Conservation (phyloP, 306 rosid genomes). For the Sindora glabra region DNA sequence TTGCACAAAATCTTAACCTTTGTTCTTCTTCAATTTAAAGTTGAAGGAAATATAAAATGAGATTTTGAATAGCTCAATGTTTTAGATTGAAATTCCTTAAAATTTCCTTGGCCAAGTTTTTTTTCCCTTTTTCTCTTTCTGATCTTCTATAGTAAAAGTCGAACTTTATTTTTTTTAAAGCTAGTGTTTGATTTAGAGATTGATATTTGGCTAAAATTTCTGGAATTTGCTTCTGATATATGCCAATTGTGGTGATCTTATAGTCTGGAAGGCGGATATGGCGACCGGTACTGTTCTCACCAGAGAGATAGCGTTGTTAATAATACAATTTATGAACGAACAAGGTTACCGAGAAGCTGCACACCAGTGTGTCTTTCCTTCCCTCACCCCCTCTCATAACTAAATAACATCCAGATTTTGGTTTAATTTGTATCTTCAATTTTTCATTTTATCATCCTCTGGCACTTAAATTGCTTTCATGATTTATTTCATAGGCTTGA, state of each 20-base stretch:
- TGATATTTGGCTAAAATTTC: neutral
- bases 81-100: too few relatives aligned
- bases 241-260: neutral
- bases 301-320: slow-evolving; percentile 21
- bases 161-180: too few relatives aligned
- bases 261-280: slow-evolving; percentile 6
- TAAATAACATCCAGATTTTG: neutral
- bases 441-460: neutral
- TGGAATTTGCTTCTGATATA: neutral
- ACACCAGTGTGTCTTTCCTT: slow-evolving; percentile 18
- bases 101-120: too few relatives aligned
- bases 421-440: neutral
- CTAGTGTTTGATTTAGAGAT: neutral
- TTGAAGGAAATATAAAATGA: too few relatives aligned
- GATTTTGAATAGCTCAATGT: too few relatives aligned
- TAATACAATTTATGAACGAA: slow-evolving; percentile 20
- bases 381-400: neutral
- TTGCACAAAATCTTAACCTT: too few relatives aligned
- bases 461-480: neutral
- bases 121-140: too few relatives aligned
- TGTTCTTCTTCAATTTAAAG: too few relatives aligned
- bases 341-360: slow-evolving; percentile 25
- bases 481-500: slow-evolving; percentile 29
- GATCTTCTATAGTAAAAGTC: too few relatives aligned
- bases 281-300: neutral